Evolutionary conservation across 176 grass and related monocot genomes (phyloP).

Genomic region (Poa pratensis): DNA sequence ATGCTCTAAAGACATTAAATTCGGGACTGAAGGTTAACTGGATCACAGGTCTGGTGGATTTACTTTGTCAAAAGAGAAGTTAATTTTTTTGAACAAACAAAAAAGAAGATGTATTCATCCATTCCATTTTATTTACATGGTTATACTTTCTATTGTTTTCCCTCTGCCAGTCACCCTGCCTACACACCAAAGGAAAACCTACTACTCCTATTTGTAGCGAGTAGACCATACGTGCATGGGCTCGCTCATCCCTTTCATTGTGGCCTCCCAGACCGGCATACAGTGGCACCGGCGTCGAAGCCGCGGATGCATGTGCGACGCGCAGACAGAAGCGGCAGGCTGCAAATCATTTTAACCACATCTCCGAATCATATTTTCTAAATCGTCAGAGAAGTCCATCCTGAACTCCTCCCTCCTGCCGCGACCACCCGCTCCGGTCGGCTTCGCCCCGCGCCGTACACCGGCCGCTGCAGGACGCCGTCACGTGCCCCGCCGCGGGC

Average conservation of each 20-base stretch:
- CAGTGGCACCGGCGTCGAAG: not conserved
- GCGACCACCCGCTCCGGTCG: not conserved
- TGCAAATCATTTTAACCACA: not conserved
- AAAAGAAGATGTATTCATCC: too few species aligned
- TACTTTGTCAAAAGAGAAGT: too few species aligned
- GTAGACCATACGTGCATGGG: not conserved
- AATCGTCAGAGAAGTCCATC: not conserved
- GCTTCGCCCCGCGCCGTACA: not conserved
- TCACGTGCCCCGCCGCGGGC: conserved; percentile 45
- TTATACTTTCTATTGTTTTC: too few species aligned
- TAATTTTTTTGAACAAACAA: too few species aligned
- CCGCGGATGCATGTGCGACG: conserved; percentile 27
- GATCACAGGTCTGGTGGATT: too few species aligned
- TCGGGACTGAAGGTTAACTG: too few species aligned
- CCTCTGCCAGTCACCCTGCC: too few species aligned
- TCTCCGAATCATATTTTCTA: too few species aligned
- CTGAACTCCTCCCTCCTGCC: not conserved
- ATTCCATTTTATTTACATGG: too few species aligned
- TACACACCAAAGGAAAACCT: too few species aligned
- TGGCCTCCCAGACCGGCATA: not conserved
- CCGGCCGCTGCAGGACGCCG: not conserved
- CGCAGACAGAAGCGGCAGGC: not conserved
- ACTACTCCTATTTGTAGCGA: not conserved
- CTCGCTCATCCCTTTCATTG: too few species aligned
- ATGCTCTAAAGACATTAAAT: too few species aligned